These are phyloP conservation scores for Dictyostelium intermedium DNA, from an alignment of 78 protist genomes.

Conservation along the genomic window DNA sequence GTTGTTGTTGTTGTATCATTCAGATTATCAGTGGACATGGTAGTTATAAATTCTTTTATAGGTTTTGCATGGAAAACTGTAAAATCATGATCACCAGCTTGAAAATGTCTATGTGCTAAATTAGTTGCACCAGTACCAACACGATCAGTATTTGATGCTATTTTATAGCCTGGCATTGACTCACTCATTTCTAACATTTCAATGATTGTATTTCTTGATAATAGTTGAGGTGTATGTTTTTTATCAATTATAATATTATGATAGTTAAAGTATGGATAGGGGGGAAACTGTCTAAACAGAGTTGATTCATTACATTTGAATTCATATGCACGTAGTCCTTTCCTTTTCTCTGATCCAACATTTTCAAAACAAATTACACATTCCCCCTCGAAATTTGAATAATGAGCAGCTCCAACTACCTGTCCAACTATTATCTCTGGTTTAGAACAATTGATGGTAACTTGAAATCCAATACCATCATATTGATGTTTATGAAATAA, in stretches of 20 bases:
- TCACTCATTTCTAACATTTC: constrained; percentile 40
- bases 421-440: constrained; percentile 66
- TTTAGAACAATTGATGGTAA: constrained; percentile 64
- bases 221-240: not conserved
- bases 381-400: constrained; percentile 41
- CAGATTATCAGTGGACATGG: no score
- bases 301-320: not conserved
- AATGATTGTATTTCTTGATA: constrained; percentile 14
- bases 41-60: not conserved
- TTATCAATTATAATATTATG: constrained; percentile 63
- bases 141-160: constrained; percentile 58
- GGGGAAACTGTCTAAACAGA: constrained; percentile 66
- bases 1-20: no score
- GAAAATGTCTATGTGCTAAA: constrained; percentile 49
- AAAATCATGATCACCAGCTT: constrained; percentile 56
- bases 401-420: not conserved
- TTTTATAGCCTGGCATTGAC: constrained; percentile 59
- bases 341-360: constrained; percentile 53
- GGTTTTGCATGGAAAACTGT: constrained; percentile 9
- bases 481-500: not conserved
- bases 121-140: constrained; percentile 70
- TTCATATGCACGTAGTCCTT: constrained; percentile 50
- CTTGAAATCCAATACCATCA: constrained; percentile 24
- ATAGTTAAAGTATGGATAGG: constrained; percentile 45
- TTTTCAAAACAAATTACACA: constrained; percentile 77